These are phyloP conservation scores for Tothia fuscella DNA, from an alignment of 2,329 filamentous ascomycete species.

Conservation along the genomic window DNA sequence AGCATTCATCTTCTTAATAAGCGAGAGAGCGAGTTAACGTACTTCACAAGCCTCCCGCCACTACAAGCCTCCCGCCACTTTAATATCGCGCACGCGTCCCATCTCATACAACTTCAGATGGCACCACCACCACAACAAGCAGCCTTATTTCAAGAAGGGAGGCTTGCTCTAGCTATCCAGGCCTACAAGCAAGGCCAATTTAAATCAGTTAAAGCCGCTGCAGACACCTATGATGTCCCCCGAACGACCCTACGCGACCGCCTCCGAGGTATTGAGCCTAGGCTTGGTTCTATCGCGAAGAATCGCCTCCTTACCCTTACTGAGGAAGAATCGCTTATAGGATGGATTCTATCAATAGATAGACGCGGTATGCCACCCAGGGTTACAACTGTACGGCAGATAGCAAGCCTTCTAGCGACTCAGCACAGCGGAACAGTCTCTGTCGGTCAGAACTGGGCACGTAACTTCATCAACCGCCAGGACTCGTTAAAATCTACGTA, in stretches of 20 bases:
- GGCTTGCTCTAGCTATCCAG: not conserved
- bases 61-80: no score
- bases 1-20: no score
- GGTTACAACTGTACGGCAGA: not conserved
- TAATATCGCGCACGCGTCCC: no score
- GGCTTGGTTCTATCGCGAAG: not conserved
- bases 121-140: not conserved
- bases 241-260: not conserved
- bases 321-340: not conserved
- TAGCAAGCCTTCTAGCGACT: not conserved
- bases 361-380: slow-evolving; percentile 6
- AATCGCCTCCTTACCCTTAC: not conserved
- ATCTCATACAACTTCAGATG: no score
- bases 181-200: not conserved
- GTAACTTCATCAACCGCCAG: not conserved
- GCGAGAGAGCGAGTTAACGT: no score
- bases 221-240: not conserved
- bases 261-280: not conserved
- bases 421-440: not conserved
- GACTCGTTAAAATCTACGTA: not conserved
- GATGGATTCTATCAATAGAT: slow-evolving; percentile 6
- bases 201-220: not conserved
- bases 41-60: no score
- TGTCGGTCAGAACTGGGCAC: not conserved
- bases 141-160: no score